A percentile compares a stretch with the other conserved stretches of the same genome.
phyloP scores from a whole-genome alignment of 2,329 filamentous ascomycete species.

The Pseudocercospora fuligena region DNA sequence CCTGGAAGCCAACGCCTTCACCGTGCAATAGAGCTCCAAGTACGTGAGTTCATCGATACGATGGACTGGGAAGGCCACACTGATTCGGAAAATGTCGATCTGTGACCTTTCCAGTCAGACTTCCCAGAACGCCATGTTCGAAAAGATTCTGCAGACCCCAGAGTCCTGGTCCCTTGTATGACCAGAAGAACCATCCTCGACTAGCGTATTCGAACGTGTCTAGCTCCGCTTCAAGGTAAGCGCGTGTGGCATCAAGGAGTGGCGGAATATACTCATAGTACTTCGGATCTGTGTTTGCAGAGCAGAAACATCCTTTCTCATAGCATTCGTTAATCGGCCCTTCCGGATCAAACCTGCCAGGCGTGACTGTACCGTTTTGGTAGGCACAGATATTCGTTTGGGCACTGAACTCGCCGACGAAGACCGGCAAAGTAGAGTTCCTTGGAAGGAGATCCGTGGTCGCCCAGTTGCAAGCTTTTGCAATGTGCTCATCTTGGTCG shows the following conservation, averaged over 20 bases:
- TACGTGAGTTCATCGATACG: background rate
- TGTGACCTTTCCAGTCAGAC: conserved; percentile 37
- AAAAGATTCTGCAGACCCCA: conserved; percentile 51
- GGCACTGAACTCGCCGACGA: conserved; percentile 53
- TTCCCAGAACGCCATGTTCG: conserved; percentile 46
- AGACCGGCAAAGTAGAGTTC: conserved; percentile 43
- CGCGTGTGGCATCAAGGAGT: conserved; percentile 44
- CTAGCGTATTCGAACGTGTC: conserved; percentile 49
- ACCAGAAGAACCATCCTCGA: conserved; percentile 52
- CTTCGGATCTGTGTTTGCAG: conserved; percentile 42
- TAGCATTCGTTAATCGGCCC: conserved; percentile 32
- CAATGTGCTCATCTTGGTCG: conserved; percentile 48
- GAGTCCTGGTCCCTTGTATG: conserved; percentile 47
- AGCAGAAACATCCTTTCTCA: conserved; percentile 45
- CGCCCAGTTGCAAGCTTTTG: conserved; percentile 46
- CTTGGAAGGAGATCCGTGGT: conserved; percentile 40
- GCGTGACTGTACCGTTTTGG: conserved; percentile 45
- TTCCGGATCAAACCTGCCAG: conserved; percentile 24
- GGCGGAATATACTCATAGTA: conserved; percentile 41
- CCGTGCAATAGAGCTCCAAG: background rate
- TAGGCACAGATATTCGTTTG: conserved; percentile 52
- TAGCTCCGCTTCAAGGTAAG: conserved; percentile 51
- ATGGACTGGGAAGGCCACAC: conserved; percentile 19
- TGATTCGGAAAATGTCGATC: conserved; percentile 36
- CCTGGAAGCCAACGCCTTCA: background rate